These are phyloP conservation scores for Lepiota venenata DNA, from an alignment of 768 basidiomycete species.

Conservation along the genomic window DNA sequence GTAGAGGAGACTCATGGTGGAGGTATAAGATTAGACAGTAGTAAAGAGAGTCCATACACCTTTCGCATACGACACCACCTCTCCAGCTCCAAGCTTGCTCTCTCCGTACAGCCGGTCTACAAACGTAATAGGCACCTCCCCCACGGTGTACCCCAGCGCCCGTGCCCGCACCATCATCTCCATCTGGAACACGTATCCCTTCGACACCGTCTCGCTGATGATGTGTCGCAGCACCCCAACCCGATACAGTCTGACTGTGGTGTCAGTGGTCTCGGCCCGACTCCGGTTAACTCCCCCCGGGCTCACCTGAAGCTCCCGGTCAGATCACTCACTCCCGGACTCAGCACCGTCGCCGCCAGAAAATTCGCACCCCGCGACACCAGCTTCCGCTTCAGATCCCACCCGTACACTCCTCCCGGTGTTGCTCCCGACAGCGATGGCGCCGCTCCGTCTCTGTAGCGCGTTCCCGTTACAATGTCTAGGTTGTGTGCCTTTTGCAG, in stretches of 20 bases:
- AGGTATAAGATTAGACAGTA: constrained; percentile 53
- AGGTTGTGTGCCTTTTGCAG: constrained; percentile 83
- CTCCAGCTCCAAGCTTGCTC: constrained; percentile 86
- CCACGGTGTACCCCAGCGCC: constrained; percentile 79
- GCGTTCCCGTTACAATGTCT: constrained; percentile 92
- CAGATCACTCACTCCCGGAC: constrained; percentile 84
- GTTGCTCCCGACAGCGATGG: constrained; percentile 54
- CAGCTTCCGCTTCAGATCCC: constrained; percentile 88
- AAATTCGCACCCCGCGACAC: constrained; percentile 90
- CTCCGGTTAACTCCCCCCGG: background rate
- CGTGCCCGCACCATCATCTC: constrained; percentile 95
- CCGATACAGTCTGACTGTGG: constrained; percentile 85
- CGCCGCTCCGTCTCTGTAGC: constrained; percentile 66
- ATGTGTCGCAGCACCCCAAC: constrained; percentile 74
- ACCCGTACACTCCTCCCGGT: constrained; percentile 88
- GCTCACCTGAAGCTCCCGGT: constrained; percentile 87
- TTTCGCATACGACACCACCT: constrained; percentile 83
- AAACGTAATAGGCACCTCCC: constrained; percentile 92
- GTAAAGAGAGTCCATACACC: constrained; percentile 82
- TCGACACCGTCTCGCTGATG: constrained; percentile 80
- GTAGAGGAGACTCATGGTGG: constrained; percentile 64
- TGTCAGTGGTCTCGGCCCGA: background rate
- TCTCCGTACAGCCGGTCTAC: constrained; percentile 93
- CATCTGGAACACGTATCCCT: constrained; percentile 97
- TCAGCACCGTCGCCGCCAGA: constrained; percentile 80